Evolutionary conservation across 306 rosid species (phyloP).

Genomic region (Lupinus albus): DNA sequence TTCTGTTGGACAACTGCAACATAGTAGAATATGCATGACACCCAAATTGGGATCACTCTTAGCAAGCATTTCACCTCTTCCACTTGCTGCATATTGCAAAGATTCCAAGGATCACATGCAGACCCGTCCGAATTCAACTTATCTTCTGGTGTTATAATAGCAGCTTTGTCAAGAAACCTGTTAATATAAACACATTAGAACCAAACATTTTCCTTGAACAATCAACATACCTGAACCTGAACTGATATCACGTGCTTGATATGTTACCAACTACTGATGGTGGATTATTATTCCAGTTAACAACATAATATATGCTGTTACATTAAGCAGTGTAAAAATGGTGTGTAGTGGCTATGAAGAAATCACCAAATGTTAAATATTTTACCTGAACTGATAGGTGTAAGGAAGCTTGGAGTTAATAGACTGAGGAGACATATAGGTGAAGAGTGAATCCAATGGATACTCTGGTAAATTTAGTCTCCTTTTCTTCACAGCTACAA

Average conservation of each 20-base stretch:
- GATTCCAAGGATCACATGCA: constrained; percentile 72
- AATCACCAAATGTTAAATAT: background rate
- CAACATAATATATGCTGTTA: background rate
- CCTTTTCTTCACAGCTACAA: constrained; percentile 66
- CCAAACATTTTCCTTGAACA: background rate
- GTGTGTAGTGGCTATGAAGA: background rate
- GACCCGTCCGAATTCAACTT: constrained; percentile 64
- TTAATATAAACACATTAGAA: constrained; percentile 10
- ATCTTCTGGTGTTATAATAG: constrained; percentile 59
- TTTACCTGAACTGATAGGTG: constrained; percentile 77
- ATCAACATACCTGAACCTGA: too few relatives aligned
- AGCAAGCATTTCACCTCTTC: constrained; percentile 77
- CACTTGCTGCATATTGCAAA: constrained; percentile 79
- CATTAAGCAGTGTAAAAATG: background rate
- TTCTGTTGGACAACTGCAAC: constrained; percentile 58
- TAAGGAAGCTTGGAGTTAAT: constrained; percentile 69
- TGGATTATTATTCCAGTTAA: too few relatives aligned
- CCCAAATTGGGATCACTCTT: constrained; percentile 80
- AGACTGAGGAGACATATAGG: constrained; percentile 59
- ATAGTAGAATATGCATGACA: constrained; percentile 52
- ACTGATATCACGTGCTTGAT: too few relatives aligned
- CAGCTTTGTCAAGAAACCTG: constrained; percentile 84
- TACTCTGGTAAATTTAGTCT: constrained; percentile 43
- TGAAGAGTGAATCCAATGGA: constrained; percentile 59
- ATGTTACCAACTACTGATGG: background rate